phyloP scores from a whole-genome alignment of 495 filamentous ascomycete species.

The Xylaria telfairii region DNA sequence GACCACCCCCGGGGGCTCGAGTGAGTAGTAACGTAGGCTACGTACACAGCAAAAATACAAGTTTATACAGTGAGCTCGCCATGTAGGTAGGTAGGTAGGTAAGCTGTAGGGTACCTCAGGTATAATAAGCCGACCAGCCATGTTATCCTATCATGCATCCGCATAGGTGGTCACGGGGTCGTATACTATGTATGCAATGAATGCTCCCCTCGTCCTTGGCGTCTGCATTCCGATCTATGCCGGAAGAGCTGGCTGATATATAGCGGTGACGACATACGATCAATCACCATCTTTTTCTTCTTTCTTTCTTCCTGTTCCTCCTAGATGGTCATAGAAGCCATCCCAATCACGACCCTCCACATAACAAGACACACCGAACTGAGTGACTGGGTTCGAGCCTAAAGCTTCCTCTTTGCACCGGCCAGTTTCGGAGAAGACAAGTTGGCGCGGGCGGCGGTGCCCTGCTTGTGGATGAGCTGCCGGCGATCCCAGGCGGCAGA shows the following conservation, averaged over 20 bases:
- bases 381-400: background rate
- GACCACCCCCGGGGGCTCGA: no score
- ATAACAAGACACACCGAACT: background rate
- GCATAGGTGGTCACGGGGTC: background rate
- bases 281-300: no score
- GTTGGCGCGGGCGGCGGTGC: constrained; percentile 75
- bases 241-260: no score
- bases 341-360: no score
- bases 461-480: constrained; percentile 72
- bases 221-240: background rate
- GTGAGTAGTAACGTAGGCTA: no score
- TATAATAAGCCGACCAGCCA: background rate
- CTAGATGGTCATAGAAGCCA: no score
- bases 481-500: constrained; percentile 84
- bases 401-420: constrained; percentile 25
- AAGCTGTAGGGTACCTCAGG: no score
- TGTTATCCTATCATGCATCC: constrained; percentile 19
- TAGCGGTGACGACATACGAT: no score
- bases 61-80: constrained; percentile 20
- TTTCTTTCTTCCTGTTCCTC: no score
- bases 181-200: background rate
- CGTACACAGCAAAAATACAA: constrained; percentile 14
- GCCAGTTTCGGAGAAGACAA: constrained; percentile 45
- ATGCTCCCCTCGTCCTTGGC: background rate
- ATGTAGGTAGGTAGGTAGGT: background rate